phyloP scores from a whole-genome alignment of 2,329 filamentous ascomycete species.

The Ophiostoma sp. region DNA sequence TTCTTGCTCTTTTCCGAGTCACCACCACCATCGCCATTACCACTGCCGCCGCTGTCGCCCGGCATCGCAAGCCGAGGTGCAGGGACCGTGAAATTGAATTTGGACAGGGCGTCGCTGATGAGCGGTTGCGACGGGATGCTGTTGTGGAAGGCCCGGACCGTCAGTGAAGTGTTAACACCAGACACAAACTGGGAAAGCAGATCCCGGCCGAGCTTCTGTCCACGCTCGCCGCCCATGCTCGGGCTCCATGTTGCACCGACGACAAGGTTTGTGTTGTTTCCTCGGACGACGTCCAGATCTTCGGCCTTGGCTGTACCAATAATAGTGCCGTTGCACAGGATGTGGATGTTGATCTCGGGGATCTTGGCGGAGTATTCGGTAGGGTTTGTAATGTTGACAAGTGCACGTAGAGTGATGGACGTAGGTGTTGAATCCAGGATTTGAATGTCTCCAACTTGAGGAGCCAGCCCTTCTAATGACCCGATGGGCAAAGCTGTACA shows the following conservation, averaged over 20 bases:
- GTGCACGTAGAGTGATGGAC: slow-evolving; percentile 64
- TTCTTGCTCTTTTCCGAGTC: slow-evolving; percentile 35
- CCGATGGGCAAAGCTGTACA: slow-evolving; percentile 54
- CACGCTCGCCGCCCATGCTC: slow-evolving; percentile 56
- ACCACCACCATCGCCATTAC: slow-evolving; percentile 36
- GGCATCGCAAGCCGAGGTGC: slow-evolving; percentile 55
- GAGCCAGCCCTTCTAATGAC: slow-evolving; percentile 45
- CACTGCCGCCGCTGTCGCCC: slow-evolving; percentile 34
- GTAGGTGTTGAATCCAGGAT: slow-evolving; percentile 67
- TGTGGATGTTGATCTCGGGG: slow-evolving; percentile 72
- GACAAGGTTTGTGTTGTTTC: slow-evolving; percentile 64
- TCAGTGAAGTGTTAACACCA: slow-evolving; percentile 76
- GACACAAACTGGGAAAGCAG: slow-evolving; percentile 83
- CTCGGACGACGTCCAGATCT: slow-evolving; percentile 59
- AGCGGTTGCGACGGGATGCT: slow-evolving; percentile 69
- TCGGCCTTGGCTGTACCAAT: slow-evolving; percentile 69
- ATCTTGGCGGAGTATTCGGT: slow-evolving; percentile 77
- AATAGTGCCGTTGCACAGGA: slow-evolving; percentile 66
- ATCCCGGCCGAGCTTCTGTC: slow-evolving; percentile 59
- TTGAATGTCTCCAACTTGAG: slow-evolving; percentile 64
- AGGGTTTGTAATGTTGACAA: slow-evolving; percentile 82
- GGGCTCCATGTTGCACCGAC: slow-evolving; percentile 74
- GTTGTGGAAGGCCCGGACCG: slow-evolving; percentile 62
- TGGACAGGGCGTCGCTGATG: slow-evolving; percentile 67
- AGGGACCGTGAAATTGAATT: slow-evolving; percentile 64